Evolutionary conservation across 1,284 basidiomycete genomes (phyloP), one percentile per base, ranked within the genome.

Genomic region (Trichosporon sp.): DNA sequence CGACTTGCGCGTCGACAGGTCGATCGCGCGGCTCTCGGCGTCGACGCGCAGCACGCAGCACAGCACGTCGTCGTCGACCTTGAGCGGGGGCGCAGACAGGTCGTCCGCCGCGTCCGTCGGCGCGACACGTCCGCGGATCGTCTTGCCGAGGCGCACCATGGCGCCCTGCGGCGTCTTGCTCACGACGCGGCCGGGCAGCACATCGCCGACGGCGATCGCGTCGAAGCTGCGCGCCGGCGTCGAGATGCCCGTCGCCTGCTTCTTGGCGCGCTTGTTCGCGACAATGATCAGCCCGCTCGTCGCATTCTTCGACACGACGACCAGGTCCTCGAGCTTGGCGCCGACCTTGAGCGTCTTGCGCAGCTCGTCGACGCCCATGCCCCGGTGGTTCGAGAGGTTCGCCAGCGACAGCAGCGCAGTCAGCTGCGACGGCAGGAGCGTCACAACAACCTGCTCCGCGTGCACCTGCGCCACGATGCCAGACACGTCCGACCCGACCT

Each of bases 271-370:
- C 70, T 89, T 90, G 70, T 83, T 80, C 60, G 90, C 90, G 62
- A 96, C 91, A 71, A 98, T 91, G 69, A 98, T 90, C 68, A 98
- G 86, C 13, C 90, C 89, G 75, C 93, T 94, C 74, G 92, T 93
- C 1, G 89, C 85, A 79, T 94, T 95, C 76, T 93, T 91, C n/a
- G 92, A 91, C 27, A 95, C 91, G 21, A 99, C 92, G 3, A 92
- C 88, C 5, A 99, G 86, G 63, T 92, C 90, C 13, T 89, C 85
- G 25, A 99, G 82, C 72, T 86, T 86, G 66, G 94, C 91, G 18
- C 92, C 92, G 44, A 86, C 84, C 75, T 90, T 88, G 63, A 98
- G 84, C 3, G 85, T 82, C 1, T 85, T 83, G 27, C 89, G 88
- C 23, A 97, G 85, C 74, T 92, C 90, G n/a, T 90, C 85, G 12